phyloP scores from a whole-genome alignment of 2,329 filamentous ascomycete species.

The Helicocarpus griseus region DNA sequence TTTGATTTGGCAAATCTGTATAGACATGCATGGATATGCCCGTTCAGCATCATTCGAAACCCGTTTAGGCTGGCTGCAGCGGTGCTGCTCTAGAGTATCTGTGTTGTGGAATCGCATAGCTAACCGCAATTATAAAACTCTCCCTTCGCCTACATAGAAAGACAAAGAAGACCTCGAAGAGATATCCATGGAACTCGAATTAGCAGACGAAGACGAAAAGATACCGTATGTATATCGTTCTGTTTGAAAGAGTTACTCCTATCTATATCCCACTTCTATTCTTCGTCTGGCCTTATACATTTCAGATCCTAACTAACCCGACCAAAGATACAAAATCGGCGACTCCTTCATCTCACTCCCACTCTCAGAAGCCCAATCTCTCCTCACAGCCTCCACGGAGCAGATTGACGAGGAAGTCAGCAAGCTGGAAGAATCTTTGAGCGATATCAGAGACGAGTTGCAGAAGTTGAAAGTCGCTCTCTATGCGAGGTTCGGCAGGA shows the following conservation, averaged over 20 bases:
- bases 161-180: slow-evolving; percentile 98
- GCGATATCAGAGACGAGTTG: slow-evolving; percentile 74
- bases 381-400: slow-evolving; percentile 62
- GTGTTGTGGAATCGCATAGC: neutral
- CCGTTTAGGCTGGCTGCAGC: too few species aligned
- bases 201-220: slow-evolving; percentile 88
- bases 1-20: too few species aligned
- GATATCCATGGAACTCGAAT: slow-evolving; percentile 78
- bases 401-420: slow-evolving; percentile 68
- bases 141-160: slow-evolving; percentile 51
- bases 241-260: too few species aligned
- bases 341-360: slow-evolving; percentile 88
- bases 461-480: slow-evolving; percentile 78
- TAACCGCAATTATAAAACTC: neutral
- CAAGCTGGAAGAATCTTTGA: slow-evolving; percentile 66
- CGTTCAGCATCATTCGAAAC: too few species aligned
- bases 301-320: slow-evolving; percentile 8
- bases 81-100: too few species aligned
- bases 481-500: slow-evolving; percentile 89
- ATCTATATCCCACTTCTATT: neutral
- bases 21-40: too few species aligned
- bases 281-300: neutral
- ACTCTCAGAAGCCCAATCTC: slow-evolving; percentile 73
- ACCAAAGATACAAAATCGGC: slow-evolving; percentile 82
- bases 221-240: slow-evolving; percentile 61